These are phyloP conservation scores for Debaryomyces sp. DNA, from an alignment of 1,139 yeast genomes.

Conservation along the genomic window DNA sequence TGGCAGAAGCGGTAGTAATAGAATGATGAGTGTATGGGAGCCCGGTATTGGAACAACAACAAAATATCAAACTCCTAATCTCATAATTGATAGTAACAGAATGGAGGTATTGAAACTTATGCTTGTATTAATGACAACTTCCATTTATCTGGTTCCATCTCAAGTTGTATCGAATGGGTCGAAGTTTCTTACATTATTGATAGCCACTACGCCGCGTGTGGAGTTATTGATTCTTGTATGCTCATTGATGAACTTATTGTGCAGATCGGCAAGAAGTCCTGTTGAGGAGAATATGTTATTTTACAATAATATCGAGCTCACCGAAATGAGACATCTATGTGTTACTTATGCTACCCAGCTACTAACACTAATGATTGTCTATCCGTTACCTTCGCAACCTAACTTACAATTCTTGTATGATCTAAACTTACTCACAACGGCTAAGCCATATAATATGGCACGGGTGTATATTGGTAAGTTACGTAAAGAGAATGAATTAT, in stretches of 20 bases:
- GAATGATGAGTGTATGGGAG: conserved; percentile 57
- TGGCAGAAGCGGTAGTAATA: conserved; percentile 5
- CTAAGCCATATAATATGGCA: conserved; percentile 49
- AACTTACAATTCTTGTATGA: conserved; percentile 50
- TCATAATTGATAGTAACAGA: conserved; percentile 64
- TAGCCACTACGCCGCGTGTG: conserved; percentile 51
- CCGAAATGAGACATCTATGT: conserved; percentile 54
- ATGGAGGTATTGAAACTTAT: conserved; percentile 66
- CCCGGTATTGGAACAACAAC: conserved; percentile 66
- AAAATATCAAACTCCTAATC: conserved; percentile 46
- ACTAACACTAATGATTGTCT: conserved; percentile 61
- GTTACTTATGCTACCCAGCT: conserved; percentile 65
- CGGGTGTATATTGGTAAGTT: conserved; percentile 56
- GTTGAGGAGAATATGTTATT: conserved; percentile 40
- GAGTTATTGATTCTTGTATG: conserved; percentile 60
- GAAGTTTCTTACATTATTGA: conserved; percentile 59
- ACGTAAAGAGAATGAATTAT: conserved; percentile 55
- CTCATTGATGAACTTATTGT: conserved; percentile 65
- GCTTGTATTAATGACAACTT: conserved; percentile 61
- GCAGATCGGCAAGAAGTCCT: conserved; percentile 36
- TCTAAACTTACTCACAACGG: conserved; percentile 26
- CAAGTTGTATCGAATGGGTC: conserved; percentile 55
- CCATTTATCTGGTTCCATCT: conserved; percentile 56
- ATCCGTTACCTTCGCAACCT: conserved; percentile 57
- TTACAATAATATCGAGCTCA: conserved; percentile 26